A percentile compares a stretch with the other conserved stretches of the same genome.
Conservation (phyloP, 2,329 filamentous ascomycete genomes). For the Colletotrichum sp. region DNA sequence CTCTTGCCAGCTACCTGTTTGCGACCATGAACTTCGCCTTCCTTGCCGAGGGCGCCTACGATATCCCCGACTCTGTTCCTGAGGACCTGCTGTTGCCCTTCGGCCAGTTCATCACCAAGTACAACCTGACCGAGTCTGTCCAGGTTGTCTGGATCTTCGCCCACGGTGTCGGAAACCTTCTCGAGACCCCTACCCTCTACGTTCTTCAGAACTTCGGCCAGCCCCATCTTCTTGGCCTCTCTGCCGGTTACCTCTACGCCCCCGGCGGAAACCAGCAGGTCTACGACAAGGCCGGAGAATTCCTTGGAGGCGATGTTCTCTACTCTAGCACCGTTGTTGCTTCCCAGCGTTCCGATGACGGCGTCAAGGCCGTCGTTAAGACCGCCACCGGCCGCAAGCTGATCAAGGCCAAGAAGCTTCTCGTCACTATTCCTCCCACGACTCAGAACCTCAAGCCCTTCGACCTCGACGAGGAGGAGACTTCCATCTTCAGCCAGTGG, state of each 20-base stretch:
- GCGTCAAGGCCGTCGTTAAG: constrained; percentile 27
- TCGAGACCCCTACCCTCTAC: constrained; percentile 43
- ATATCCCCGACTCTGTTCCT: constrained; percentile 37
- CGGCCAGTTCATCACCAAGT: constrained; percentile 14
- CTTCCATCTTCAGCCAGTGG: constrained; percentile 24
- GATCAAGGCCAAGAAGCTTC: constrained; percentile 36
- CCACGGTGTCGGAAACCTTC: constrained; percentile 44
- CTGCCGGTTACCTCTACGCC: constrained; percentile 39
- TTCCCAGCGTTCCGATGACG: constrained; percentile 22
- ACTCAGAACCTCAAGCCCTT: constrained; percentile 26
- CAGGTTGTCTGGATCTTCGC: constrained; percentile 35
- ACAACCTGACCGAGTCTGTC: constrained; percentile 7
- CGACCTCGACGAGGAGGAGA: constrained; percentile 29
- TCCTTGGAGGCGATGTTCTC: constrained; percentile 32
- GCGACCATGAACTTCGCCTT: constrained; percentile 9
- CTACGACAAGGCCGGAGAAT: constrained; percentile 28
- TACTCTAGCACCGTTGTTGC: constrained; percentile 27
- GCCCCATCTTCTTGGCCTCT: constrained; percentile 24
- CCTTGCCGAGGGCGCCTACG: constrained; percentile 26
- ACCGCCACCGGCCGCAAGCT: constrained; percentile 27
- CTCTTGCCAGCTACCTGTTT: constrained; percentile 1
- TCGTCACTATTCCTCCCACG: constrained; percentile 31
- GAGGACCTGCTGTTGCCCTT: constrained; percentile 35
- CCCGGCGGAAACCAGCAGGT: constrained; percentile 28
- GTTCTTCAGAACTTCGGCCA: constrained; percentile 38